Base-by-base conservation (phyloP, 352 stramenopile species). In the Pythium biforme region DNA sequence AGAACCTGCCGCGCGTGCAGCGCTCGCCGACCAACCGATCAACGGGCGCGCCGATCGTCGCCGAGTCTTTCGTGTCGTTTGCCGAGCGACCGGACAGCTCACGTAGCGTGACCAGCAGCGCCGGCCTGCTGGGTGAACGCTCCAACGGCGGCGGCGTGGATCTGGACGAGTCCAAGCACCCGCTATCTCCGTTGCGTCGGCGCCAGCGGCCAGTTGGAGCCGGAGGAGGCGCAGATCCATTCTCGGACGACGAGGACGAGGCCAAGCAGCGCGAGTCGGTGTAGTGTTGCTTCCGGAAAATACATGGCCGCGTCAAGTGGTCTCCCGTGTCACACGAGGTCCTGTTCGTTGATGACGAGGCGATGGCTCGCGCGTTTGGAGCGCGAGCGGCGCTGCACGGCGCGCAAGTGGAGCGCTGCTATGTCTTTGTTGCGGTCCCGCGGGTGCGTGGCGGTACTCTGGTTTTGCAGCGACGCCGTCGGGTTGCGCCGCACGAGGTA, bases 1-100 rank as follows among this genome's bases (percentile, higher is more conserved):
- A 77, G 43, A 92, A 94, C 54, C 53, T 94, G 50, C 86, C 86
- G 2, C 81, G 81, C 22, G 79, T 92, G 17, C 79, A 89, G 51
- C 73, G 79, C 37, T 88, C 83, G 27, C 83, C 83, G 4, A 77
- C 68, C 1, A 48, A 54, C 39, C 55, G 66, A n/a, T n/a, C 22
- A 34, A 34, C 31, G 4, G 4, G 33, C 10, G n/a, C 51, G 23
- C 11, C 39, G 7, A 37, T 52, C 19, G 25, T 51, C 10, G 47
- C 46, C 6, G 29, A 50, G 59, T 14, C 37, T 4, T 43, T 43
- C 37, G 37, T 4, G 12, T 46, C 25, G 15, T 56, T 49, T 26
- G 56, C 55, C 1, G 66, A 76, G 2, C 68, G 59, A 1, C 34
- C 67, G n/a, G 75, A 75, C 9, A 88, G 79, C 26, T 69, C 34